Base-by-base conservation (phyloP, 2,329 filamentous ascomycete genomes). In the Nemania serpens region DNA sequence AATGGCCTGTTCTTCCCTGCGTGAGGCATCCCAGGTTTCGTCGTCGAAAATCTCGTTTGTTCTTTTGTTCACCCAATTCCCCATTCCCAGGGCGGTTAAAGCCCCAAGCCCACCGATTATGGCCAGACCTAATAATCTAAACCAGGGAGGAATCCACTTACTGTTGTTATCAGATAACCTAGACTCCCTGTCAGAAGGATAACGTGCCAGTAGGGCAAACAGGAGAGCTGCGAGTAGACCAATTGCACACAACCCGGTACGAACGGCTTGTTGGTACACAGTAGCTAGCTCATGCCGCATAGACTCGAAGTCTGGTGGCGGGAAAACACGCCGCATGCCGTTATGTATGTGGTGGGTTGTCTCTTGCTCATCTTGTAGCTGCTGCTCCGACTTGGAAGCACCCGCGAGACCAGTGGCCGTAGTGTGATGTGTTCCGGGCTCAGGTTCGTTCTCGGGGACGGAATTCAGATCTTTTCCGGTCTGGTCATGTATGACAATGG, bases 401-500 rank as follows among this genome's bases (percentile, higher is more conserved):
- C 72, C 75, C 13, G 71, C 70, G 1, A 74, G 69, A 0, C 77
- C 79, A 0, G 77, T 80, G 1, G 73, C 69, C 11, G 76, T 78
- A 17, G 69, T 67, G 48, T 75, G 73, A n/a, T 75, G 68, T 1
- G 72, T 67, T 2, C 77, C 78, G 17, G 74, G 70, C 50, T 74
- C 71, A 0, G 74, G 63, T 12, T 72, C 64, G 45, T 77, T 77
- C 43, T 75, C 73, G 2, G 74, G 76, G 53, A 55, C 74, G n/a
- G 61, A 74, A 15, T 77, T 70, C 12, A 91, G 76, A 54, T 89
- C 86, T 41, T 85, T 82, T 29, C 82, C 79, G 0, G 88, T 90
- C 68, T 87, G 87, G 70, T 91, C 89, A 69, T 89, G 86, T 37
- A 91, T 88, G 37, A 76, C 78, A 49, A 91, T 81, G 1, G 88